A percentile compares a stretch with the other conserved stretches of the same genome.
These are phyloP conservation scores for Fusarium stilboides DNA, from an alignment of 2,329 filamentous ascomycete genomes.

Conservation along the genomic window DNA sequence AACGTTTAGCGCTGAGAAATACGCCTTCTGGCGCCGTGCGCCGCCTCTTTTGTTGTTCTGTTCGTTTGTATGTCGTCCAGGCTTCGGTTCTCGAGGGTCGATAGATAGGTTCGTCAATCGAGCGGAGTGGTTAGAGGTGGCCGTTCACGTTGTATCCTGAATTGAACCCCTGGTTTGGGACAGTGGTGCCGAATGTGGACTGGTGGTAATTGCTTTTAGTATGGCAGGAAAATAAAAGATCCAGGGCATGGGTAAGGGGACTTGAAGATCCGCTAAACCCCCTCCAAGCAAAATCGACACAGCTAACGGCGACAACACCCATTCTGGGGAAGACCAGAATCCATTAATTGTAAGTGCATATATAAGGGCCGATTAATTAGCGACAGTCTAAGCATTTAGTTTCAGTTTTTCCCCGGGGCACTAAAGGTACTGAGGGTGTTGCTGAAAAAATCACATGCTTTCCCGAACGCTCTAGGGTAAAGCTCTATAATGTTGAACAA, in stretches of 20 bases:
- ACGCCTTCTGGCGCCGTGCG: slow-evolving; percentile 20
- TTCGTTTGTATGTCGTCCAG: not conserved
- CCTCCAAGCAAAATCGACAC: not conserved
- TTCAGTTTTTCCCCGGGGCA: not conserved
- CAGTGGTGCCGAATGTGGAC: slow-evolving; percentile 25
- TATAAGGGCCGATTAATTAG: slow-evolving; percentile 1
- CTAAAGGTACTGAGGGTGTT: not conserved
- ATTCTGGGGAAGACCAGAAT: slow-evolving; percentile 14
- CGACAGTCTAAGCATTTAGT: not conserved
- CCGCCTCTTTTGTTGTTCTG: not conserved
- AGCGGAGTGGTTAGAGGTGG: not conserved
- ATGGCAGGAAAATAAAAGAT: slow-evolving; percentile 43
- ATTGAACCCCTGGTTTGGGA: slow-evolving; percentile 32
- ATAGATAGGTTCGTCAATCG: slow-evolving; percentile 2
- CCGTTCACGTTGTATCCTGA: slow-evolving; percentile 13
- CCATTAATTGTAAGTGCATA: not conserved
- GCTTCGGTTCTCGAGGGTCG: not conserved
- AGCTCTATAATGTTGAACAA: too few relatives aligned
- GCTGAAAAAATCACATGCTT: not conserved
- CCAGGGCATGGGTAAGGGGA: slow-evolving; percentile 34
- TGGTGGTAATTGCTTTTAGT: slow-evolving; percentile 18
- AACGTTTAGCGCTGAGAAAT: slow-evolving; percentile 11
- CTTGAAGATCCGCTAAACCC: slow-evolving; percentile 19
- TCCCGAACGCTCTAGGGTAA: too few relatives aligned
- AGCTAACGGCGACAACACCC: slow-evolving; percentile 4